Conservation (phyloP, 176 grass and related monocot species). For the Zoysia japonica region DNA sequence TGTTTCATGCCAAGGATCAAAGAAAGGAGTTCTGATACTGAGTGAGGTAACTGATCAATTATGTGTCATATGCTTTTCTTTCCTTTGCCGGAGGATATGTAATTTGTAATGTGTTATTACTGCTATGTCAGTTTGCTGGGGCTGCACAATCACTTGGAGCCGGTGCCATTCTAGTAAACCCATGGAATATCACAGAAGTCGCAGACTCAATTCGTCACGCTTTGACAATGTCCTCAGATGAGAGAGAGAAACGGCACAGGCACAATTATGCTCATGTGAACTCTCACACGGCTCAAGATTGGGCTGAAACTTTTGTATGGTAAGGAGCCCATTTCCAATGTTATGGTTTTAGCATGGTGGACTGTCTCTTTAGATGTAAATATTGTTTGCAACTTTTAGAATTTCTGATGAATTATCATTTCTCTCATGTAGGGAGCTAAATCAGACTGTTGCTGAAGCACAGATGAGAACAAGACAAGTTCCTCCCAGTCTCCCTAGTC, state of each 20-base stretch:
- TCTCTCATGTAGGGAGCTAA: constrained; percentile 72
- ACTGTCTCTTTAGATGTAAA: constrained; percentile 4
- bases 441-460: constrained; percentile 91
- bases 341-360: not conserved
- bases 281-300: constrained; percentile 97
- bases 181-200: constrained; percentile 98
- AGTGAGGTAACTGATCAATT: constrained; percentile 70
- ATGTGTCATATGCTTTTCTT: not conserved
- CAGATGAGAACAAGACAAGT: constrained; percentile 94
- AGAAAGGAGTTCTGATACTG: constrained; percentile 95
- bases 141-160: constrained; percentile 99
- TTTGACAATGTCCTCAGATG: constrained; percentile 73
- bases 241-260: constrained; percentile 94
- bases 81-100: not conserved
- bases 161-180: constrained; percentile 96
- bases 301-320: constrained; percentile 99
- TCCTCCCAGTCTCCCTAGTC: constrained; percentile 70
- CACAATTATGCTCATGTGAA: constrained; percentile 98
- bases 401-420: constrained; percentile 26
- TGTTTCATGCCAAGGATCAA: constrained; percentile 93
- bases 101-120: constrained; percentile 4
- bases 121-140: constrained; percentile 85
- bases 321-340: constrained; percentile 44
- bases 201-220: constrained; percentile 68
- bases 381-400: not conserved